Evolutionary conservation across 2,329 filamentous ascomycete genomes (phyloP).

Genomic region (Pseudocercospora eumusae): DNA sequence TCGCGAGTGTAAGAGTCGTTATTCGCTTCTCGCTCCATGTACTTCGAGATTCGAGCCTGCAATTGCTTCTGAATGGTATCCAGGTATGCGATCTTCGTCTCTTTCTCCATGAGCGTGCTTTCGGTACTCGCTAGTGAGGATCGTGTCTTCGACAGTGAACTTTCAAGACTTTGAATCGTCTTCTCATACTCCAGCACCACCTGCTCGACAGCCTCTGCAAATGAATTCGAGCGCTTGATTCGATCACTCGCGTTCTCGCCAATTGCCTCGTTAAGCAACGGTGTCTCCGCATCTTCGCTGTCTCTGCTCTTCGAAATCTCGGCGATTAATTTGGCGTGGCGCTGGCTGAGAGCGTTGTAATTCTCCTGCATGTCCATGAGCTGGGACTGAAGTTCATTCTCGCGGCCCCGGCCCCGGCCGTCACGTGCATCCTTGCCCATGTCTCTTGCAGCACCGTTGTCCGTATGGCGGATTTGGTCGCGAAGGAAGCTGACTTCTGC

Average conservation of each 20-base stretch:
- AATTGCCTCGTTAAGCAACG: conserved; percentile 61
- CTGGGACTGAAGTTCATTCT: conserved; percentile 88
- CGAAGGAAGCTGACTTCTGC: conserved; percentile 91
- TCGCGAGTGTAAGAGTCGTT: conserved; percentile 93
- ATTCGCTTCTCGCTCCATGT: conserved; percentile 85
- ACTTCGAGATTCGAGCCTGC: conserved; percentile 84
- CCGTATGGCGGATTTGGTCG: conserved; percentile 87
- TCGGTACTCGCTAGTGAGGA: conserved; percentile 81
- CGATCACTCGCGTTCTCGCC: conserved; percentile 82
- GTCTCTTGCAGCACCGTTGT: conserved; percentile 63
- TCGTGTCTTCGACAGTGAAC: conserved; percentile 85
- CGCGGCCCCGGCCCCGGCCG: conserved; percentile 60
- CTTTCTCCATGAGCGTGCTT: conserved; percentile 83
- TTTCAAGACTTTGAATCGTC: conserved; percentile 91
- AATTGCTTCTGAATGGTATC: conserved; percentile 91
- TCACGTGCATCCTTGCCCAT: conserved; percentile 67
- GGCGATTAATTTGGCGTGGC: conserved; percentile 92
- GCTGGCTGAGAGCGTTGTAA: conserved; percentile 84
- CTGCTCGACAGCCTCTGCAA: conserved; percentile 92
- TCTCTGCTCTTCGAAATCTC: conserved; percentile 87
- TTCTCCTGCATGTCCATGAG: conserved; percentile 91
- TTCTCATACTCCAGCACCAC: conserved; percentile 98
- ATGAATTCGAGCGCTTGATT: conserved; percentile 90
- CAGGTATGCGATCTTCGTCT: conserved; percentile 88
- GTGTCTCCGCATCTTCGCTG: conserved; percentile 57